Evolutionary conservation across 106 monocot species (phyloP).

Genomic region (Xerophyta viscosa): DNA sequence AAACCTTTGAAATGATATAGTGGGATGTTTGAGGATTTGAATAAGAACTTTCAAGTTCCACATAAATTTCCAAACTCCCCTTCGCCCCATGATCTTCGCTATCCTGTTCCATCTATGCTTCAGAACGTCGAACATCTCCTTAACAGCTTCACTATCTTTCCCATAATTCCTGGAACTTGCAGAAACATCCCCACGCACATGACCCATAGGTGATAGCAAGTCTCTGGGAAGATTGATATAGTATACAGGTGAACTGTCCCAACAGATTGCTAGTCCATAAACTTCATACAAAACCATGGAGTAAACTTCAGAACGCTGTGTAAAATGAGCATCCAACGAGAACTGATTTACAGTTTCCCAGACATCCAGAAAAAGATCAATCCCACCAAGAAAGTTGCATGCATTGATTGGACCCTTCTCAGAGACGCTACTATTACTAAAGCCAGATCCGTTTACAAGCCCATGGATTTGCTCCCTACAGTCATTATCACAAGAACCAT

Average conservation of each 20-base stretch:
- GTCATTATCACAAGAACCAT: constrained; percentile 6
- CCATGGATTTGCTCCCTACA: background rate
- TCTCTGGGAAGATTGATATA: constrained; percentile 78
- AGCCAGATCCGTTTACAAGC: background rate
- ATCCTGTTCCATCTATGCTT: constrained; percentile 69
- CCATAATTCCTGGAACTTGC: constrained; percentile 9
- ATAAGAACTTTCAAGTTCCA: constrained; percentile 93
- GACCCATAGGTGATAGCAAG: constrained; percentile 23
- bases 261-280: constrained; percentile 85
- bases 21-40: constrained; percentile 65
- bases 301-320: constrained; percentile 23
- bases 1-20: constrained; percentile 59
- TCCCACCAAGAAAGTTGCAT: constrained; percentile 60
- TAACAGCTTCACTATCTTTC: constrained; percentile 7
- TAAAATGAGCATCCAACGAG: constrained; percentile 84
- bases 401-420: constrained; percentile 66
- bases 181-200: constrained; percentile 1
- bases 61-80: constrained; percentile 53
- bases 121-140: constrained; percentile 30
- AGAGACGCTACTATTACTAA: constrained; percentile 1
- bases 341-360: constrained; percentile 67
- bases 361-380: constrained; percentile 73
- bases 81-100: constrained; percentile 48
- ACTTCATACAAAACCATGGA: constrained; percentile 55
- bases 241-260: constrained; percentile 83